Conservation (phyloP, 345 rosid genomes). For the Carallia pectinifolia region DNA sequence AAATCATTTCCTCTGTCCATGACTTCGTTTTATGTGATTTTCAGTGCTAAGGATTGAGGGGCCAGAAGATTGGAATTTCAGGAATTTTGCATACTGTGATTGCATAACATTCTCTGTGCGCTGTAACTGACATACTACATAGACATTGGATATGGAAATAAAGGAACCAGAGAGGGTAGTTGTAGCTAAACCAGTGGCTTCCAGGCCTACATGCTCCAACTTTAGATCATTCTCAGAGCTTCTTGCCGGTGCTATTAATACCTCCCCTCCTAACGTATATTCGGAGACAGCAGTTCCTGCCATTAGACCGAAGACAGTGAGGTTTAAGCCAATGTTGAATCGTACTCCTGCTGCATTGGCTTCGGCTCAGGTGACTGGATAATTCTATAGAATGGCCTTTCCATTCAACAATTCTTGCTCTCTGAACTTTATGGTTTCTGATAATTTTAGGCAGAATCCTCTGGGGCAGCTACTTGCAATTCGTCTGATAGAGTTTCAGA, state of each 20-base stretch:
- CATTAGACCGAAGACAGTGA: constrained; percentile 74
- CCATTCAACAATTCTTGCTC: constrained; percentile 8
- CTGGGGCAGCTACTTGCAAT: constrained; percentile 33
- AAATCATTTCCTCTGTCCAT: background rate
- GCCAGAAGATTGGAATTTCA: constrained; percentile 10
- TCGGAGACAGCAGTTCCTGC: constrained; percentile 50
- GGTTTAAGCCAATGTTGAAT: constrained; percentile 52
- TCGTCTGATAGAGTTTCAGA: constrained; percentile 41
- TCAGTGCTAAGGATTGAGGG: background rate
- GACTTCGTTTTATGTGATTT: too few species aligned
- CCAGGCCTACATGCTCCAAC: constrained; percentile 65
- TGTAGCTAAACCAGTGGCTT: constrained; percentile 82
- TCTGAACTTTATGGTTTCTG: constrained; percentile 21
- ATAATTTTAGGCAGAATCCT: constrained; percentile 43
- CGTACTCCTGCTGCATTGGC: constrained; percentile 32
- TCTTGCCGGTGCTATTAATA: constrained; percentile 55
- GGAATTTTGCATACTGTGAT: background rate
- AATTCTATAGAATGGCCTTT: background rate
- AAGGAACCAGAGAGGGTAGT: constrained; percentile 64
- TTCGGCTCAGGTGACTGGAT: constrained; percentile 47
- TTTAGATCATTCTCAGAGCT: constrained; percentile 72
- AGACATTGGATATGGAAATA: constrained; percentile 52
- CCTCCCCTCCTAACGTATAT: constrained; percentile 40
- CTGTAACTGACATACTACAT: constrained; percentile 2
- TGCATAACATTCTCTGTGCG: background rate